A percentile compares a stretch with the other conserved stretches of the same genome.
These are phyloP conservation scores for Macrotyloma uniflorum DNA, from an alignment of 306 rosid species.

Conservation along the genomic window DNA sequence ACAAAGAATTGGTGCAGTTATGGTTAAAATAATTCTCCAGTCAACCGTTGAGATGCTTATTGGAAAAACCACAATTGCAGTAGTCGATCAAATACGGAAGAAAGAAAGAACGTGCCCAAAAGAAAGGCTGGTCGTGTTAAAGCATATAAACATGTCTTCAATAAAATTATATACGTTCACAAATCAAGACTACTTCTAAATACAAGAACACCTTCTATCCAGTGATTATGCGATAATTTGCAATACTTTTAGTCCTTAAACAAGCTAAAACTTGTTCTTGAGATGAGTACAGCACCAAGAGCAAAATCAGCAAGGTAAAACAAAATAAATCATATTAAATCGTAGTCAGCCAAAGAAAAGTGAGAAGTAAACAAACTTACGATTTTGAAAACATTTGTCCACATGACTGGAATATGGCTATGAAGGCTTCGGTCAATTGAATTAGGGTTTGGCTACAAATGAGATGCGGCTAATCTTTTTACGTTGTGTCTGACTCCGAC, in stretches of 20 bases:
- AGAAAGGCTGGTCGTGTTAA: constrained; percentile 1
- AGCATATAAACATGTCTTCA: not conserved
- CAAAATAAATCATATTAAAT: constrained; percentile 9
- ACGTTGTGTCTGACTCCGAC: not conserved
- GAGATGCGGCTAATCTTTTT: constrained; percentile 14
- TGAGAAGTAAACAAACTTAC: constrained; percentile 34
- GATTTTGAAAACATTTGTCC: constrained; percentile 59
- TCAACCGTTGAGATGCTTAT: constrained; percentile 8
- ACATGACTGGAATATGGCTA: constrained; percentile 38
- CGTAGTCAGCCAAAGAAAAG: not conserved
- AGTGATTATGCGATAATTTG: not conserved
- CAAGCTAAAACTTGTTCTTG: not conserved
- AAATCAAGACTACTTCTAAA: not conserved
- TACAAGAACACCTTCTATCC: too few relatives aligned
- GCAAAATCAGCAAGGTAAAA: not conserved
- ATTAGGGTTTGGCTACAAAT: constrained; percentile 42
- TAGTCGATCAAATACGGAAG: constrained; percentile 3
- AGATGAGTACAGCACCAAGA: not conserved
- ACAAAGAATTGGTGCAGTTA: not conserved
- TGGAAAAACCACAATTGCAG: not conserved
- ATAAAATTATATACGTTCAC: not conserved
- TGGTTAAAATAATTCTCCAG: not conserved
- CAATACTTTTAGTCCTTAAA: not conserved
- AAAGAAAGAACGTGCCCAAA: not conserved
- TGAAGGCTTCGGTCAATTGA: constrained; percentile 10